Percentiles rank a stretch among this genome's conserved stretches.
These are phyloP conservation scores for Atractiella rhizophila DNA, from an alignment of 768 basidiomycete genomes.

Conservation along the genomic window DNA sequence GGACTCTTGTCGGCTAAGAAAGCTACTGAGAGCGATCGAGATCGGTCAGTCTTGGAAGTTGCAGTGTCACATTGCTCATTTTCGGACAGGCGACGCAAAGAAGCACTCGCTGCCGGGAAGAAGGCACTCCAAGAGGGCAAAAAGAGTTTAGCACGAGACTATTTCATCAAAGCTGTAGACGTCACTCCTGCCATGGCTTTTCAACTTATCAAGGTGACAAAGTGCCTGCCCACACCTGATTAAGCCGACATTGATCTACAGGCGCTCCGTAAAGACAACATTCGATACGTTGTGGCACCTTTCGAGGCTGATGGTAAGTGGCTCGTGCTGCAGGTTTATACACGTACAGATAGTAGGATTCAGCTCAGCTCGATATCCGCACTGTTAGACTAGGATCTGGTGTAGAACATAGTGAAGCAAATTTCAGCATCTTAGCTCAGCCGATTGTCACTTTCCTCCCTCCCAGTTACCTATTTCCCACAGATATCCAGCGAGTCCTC, in stretches of 20 bases:
- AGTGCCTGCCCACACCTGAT: not conserved
- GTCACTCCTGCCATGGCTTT: constrained; percentile 94
- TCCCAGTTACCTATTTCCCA: too few relatives aligned
- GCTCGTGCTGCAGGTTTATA: too few relatives aligned
- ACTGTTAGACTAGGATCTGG: too few relatives aligned
- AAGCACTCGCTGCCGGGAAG: constrained; percentile 46
- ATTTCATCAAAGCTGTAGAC: constrained; percentile 71
- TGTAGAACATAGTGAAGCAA: too few relatives aligned
- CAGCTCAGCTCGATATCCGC: too few relatives aligned
- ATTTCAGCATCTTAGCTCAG: too few relatives aligned
- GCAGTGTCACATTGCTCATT: too few relatives aligned
- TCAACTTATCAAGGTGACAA: constrained; percentile 71
- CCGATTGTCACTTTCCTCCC: too few relatives aligned
- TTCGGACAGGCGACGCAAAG: constrained; percentile 36
- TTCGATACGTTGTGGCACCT: constrained; percentile 75
- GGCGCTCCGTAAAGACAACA: constrained; percentile 58
- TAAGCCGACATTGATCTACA: constrained; percentile 20
- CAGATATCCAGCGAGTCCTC: too few relatives aligned
- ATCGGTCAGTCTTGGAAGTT: constrained; percentile 22
- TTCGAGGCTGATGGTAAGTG: constrained; percentile 98
- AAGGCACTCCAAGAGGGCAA: constrained; percentile 56
- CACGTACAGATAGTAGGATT: too few relatives aligned
- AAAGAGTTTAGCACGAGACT: constrained; percentile 55
- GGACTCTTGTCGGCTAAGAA: constrained; percentile 85
- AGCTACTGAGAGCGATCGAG: constrained; percentile 59